These are phyloP conservation scores for Ganoderma lingzhi DNA, from an alignment of 1,284 basidiomycete species.

Conservation along the genomic window DNA sequence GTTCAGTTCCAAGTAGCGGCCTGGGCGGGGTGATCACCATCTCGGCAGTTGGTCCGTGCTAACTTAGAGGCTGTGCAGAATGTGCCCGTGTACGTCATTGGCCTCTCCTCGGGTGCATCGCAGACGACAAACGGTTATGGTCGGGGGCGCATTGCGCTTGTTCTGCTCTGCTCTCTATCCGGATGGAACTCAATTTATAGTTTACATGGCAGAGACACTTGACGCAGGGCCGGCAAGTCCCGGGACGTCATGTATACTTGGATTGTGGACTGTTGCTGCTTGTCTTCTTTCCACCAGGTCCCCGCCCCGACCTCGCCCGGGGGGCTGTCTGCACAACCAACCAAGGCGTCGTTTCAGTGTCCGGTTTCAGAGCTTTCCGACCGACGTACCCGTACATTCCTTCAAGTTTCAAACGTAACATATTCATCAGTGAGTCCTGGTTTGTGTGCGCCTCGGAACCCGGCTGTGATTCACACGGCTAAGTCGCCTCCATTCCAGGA, in stretches of 20 bases:
- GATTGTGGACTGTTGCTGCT: background rate
- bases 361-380: background rate
- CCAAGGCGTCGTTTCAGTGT: background rate
- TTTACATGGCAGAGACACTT: background rate
- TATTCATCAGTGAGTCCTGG: background rate
- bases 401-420: slow-evolving; percentile 2
- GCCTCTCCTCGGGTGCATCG: slow-evolving; percentile 1
- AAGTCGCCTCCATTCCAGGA: slow-evolving; percentile 3
- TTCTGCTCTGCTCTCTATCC: background rate
- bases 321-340: background rate
- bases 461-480: slow-evolving; percentile 8
- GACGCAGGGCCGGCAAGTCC: slow-evolving; percentile 1
- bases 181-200: slow-evolving; percentile 2
- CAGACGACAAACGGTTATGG: background rate
- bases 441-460: background rate
- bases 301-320: background rate
- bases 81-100: background rate
- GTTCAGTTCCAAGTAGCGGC: background rate
- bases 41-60: background rate
- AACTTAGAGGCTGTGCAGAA: background rate
- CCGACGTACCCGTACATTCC: background rate
- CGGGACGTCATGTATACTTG: slow-evolving; percentile 6
- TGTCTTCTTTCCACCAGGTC: slow-evolving; percentile 8
- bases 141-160: background rate
- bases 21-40: background rate